phyloP scores from a whole-genome alignment of 129 eudicot species.

The Pulicaria dysenterica region DNA sequence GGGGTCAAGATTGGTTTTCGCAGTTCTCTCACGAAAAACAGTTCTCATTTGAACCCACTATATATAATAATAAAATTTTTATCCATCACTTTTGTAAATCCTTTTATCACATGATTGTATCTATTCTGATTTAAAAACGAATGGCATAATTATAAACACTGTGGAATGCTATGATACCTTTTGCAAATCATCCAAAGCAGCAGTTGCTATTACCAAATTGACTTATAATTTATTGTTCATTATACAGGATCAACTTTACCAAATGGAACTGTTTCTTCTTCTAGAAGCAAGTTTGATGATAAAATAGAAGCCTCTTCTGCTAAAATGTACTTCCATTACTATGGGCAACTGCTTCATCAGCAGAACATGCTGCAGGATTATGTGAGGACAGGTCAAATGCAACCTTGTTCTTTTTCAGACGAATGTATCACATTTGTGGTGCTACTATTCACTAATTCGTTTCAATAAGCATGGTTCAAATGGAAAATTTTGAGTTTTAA shows the following conservation, averaged over 20 bases:
- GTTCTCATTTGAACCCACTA: no score
- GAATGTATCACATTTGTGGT: conserved; percentile 11
- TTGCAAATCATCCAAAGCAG: background rate
- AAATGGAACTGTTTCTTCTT: conserved; percentile 53
- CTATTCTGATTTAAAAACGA: background rate
- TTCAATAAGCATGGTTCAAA: background rate
- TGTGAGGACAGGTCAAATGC: conserved; percentile 92
- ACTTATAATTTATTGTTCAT: conserved; percentile 13
- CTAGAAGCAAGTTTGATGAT: conserved; percentile 84
- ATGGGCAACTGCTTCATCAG: conserved; percentile 92
- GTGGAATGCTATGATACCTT: background rate
- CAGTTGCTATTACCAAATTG: background rate
- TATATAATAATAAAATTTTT: no score
- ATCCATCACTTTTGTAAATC: background rate
- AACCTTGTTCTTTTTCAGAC: conserved; percentile 12
- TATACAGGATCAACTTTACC: conserved; percentile 56
- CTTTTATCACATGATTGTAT: conserved; percentile 8
- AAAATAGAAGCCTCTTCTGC: conserved; percentile 95
- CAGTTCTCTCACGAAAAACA: no score
- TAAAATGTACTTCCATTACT: conserved; percentile 96
- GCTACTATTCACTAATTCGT: conserved; percentile 2
- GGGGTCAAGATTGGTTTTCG: no score
- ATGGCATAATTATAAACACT: background rate
- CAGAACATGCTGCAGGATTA: conserved; percentile 99
- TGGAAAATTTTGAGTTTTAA: background rate